Percentiles rank a stretch among this genome's conserved stretches.
Conservation (phyloP, 2,329 filamentous ascomycete species). For the Davidsoniella neocaledoniae region DNA sequence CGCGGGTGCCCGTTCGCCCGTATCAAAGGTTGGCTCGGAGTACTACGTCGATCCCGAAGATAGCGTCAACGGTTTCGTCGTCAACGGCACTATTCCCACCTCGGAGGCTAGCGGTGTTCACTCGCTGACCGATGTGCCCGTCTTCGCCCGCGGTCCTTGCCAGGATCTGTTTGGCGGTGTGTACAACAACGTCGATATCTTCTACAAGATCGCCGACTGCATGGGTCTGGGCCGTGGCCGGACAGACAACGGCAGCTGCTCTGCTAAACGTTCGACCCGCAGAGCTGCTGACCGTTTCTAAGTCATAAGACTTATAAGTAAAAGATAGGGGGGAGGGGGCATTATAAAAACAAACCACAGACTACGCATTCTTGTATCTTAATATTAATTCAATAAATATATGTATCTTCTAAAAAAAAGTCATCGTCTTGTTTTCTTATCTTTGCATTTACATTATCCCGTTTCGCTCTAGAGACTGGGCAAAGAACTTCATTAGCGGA, state of each 20-base stretch:
- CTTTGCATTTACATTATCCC: too few relatives aligned
- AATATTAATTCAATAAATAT: too few relatives aligned
- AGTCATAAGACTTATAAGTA: slow-evolving; percentile 1
- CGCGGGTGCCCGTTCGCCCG: slow-evolving; percentile 44
- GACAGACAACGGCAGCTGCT: slow-evolving; percentile 4
- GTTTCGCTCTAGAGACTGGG: slow-evolving; percentile 22
- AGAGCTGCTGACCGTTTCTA: slow-evolving; percentile 10
- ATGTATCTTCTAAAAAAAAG: too few relatives aligned
- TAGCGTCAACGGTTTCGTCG: slow-evolving; percentile 45
- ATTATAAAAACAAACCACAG: not conserved
- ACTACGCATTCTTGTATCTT: too few relatives aligned
- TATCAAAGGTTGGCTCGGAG: slow-evolving; percentile 36
- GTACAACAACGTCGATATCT: slow-evolving; percentile 55
- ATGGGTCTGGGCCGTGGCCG: slow-evolving; percentile 32
- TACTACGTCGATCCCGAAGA: slow-evolving; percentile 55
- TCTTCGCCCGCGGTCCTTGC: slow-evolving; percentile 65
- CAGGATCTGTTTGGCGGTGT: slow-evolving; percentile 59
- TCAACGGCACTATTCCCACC: slow-evolving; percentile 59
- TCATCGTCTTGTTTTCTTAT: too few relatives aligned
- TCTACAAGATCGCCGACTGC: slow-evolving; percentile 56
- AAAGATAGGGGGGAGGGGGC: not conserved
- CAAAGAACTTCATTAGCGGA: slow-evolving; percentile 75
- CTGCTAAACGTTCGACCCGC: slow-evolving; percentile 6
- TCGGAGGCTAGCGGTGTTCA: slow-evolving; percentile 52
- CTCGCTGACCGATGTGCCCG: slow-evolving; percentile 60